A percentile compares a stretch with the other conserved stretches of the same genome.
Evolutionary conservation across 1,139 yeast species (phyloP).

Genomic region (Yamadazyma trypodendri): DNA sequence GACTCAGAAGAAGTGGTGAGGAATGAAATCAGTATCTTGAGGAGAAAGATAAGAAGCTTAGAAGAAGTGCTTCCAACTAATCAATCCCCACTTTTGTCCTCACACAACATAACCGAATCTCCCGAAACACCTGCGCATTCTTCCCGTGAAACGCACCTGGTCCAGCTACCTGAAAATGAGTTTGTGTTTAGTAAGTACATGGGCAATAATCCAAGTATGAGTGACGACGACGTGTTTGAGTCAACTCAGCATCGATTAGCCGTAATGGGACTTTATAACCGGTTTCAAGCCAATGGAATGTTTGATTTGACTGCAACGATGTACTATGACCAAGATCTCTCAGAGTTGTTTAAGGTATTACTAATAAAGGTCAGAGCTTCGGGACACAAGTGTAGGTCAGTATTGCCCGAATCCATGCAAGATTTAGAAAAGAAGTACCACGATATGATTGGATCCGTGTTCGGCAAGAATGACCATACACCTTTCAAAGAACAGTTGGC

Average conservation of each 20-base stretch:
- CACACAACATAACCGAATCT: not conserved
- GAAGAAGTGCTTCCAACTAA: not conserved
- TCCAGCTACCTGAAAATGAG: not conserved
- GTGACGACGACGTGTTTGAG: conserved; percentile 1
- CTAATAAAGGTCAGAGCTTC: not conserved
- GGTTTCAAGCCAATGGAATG: not conserved
- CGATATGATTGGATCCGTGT: not conserved
- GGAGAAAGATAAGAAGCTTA: not conserved
- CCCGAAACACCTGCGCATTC: not conserved
- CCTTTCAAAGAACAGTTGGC: not conserved
- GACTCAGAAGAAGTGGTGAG: not conserved
- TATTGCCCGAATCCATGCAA: conserved; percentile 1
- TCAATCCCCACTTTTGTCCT: too few relatives aligned
- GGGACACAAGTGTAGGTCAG: not conserved
- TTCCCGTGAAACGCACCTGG: too few relatives aligned
- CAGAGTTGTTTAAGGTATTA: not conserved
- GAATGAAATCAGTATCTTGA: conserved; percentile 3
- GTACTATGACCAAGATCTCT: not conserved
- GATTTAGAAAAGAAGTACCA: conserved; percentile 1
- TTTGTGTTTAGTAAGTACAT: not conserved
- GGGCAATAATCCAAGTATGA: not conserved
- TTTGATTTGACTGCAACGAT: not conserved
- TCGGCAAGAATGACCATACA: not conserved
- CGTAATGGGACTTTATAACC: not conserved
- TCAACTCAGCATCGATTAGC: not conserved